phyloP scores from a whole-genome alignment of 306 rosid species.

The Ormosia emarginata region DNA sequence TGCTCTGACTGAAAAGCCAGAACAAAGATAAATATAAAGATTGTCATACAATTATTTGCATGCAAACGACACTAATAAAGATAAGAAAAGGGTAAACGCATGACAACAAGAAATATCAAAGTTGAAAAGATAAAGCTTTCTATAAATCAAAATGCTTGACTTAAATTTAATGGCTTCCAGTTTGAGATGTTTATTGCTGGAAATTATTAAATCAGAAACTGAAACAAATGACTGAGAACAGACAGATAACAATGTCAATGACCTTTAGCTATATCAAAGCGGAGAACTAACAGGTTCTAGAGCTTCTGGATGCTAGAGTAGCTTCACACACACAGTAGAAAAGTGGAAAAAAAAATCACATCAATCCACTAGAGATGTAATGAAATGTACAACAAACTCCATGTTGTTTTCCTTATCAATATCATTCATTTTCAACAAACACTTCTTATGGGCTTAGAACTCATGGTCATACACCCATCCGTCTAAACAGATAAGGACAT shows the following conservation, averaged over 20 bases:
- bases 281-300: not conserved
- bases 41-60: not conserved
- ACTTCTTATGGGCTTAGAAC: conserved; percentile 14
- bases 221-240: conserved; percentile 7
- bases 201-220: not conserved
- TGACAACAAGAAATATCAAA: conserved; percentile 16
- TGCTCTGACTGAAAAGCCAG: conserved; percentile 72
- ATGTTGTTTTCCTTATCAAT: not conserved
- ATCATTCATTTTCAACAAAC: conserved; percentile 4
- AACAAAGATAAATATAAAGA: conserved; percentile 9
- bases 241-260: not conserved
- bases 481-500: not conserved
- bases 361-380: not conserved
- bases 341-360: not conserved
- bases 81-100: not conserved
- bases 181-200: conserved; percentile 1
- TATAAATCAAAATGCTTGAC: conserved; percentile 6
- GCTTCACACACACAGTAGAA: not conserved
- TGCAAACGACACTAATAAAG: conserved; percentile 10
- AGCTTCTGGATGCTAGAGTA: not conserved
- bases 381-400: not conserved
- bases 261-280: not conserved
- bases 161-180: conserved; percentile 6
- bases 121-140: conserved; percentile 14
- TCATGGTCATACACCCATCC: not conserved